Evolutionary conservation across 225 moss, liverwort and hornwort species (phyloP), one percentile per base, ranked within the genome.

Genomic region (Climacium dendroides): DNA sequence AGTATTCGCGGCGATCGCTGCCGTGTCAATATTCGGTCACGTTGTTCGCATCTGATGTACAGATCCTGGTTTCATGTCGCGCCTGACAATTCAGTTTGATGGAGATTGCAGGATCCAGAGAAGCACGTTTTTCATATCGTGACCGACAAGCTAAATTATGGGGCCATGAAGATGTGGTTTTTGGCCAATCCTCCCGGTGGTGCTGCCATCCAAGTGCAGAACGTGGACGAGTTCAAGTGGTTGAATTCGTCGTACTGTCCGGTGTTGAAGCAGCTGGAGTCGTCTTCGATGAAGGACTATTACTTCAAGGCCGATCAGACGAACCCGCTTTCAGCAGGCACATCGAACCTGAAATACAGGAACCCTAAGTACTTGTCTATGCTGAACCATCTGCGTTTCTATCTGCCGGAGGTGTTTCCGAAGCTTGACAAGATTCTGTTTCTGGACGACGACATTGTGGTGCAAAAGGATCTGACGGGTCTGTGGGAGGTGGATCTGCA

Each of bases 361-460:
- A 94, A 94, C 41, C 94, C 98, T 11, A 98, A 98, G 86, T 98
- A 98, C 86, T 84, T 98, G 72, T 97, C 98, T 6, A 96, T 97
- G 98, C 90, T 98, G 74, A 98, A 98, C 45, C 98, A 92, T 35
- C 72, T 92, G 81, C 87, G 92, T 6, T 92, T 92, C 30, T 92
- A 92, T 62, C 63, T 92, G 13, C 92, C 90, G 19, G 90, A 97
- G 90, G 94, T 97, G 78, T 87, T 95, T 70, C 89, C 95, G 79
- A 87, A 81, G 92, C 87, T 92, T 6, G 88, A 90, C 89, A 96
- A 95, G 86, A 94, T 98, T 53, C 91, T 98, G 41, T 97, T 97
- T 75, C 90, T 97, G 78, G 97, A 97, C 72, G 97, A 96, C 83
- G 96, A 97, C 74, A 92, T 96, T 37, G 97, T 97, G 47, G 97